These are phyloP conservation scores for Penicillium sp. DNA, from an alignment of 2,329 filamentous ascomycete genomes.

Conservation along the genomic window DNA sequence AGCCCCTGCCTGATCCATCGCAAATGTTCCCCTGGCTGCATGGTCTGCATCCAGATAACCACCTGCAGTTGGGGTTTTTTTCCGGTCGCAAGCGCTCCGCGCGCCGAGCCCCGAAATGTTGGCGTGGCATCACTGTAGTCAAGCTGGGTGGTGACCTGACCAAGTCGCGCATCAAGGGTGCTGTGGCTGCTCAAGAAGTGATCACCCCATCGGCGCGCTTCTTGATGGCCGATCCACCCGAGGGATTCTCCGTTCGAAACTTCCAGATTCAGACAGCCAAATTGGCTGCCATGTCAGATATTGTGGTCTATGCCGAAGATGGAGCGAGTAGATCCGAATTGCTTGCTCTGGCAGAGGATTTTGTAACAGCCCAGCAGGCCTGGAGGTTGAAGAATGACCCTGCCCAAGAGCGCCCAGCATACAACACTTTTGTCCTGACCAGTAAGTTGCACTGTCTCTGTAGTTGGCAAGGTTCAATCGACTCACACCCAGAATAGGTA, in stretches of 20 bases:
- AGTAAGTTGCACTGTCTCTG: conserved; percentile 48
- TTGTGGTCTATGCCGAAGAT: conserved; percentile 86
- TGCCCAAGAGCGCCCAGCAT: conserved; percentile 62
- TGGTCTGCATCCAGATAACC: conserved; percentile 85
- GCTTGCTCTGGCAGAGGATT: conserved; percentile 63
- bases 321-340: conserved; percentile 64
- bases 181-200: conserved; percentile 80
- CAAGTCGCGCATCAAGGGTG: conserved; percentile 78
- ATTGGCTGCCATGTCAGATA: conserved; percentile 82
- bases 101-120: conserved; percentile 71
- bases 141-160: conserved; percentile 84
- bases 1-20: conserved; percentile 82
- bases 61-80: conserved; percentile 89
- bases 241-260: conserved; percentile 94
- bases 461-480: not conserved
- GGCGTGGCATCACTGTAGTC: conserved; percentile 81
- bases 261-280: conserved; percentile 97
- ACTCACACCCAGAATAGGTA: conserved; percentile 51
- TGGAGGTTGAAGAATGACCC: conserved; percentile 70
- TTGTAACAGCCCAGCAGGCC: conserved; percentile 74
- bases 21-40: conserved; percentile 96
- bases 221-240: conserved; percentile 78
- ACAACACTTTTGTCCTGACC: conserved; percentile 81
- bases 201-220: conserved; percentile 68
- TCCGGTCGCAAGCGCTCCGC: conserved; percentile 72